phyloP scores from a whole-genome alignment of 345 rosid genomes.

The Cardiospermum halicacabum region DNA sequence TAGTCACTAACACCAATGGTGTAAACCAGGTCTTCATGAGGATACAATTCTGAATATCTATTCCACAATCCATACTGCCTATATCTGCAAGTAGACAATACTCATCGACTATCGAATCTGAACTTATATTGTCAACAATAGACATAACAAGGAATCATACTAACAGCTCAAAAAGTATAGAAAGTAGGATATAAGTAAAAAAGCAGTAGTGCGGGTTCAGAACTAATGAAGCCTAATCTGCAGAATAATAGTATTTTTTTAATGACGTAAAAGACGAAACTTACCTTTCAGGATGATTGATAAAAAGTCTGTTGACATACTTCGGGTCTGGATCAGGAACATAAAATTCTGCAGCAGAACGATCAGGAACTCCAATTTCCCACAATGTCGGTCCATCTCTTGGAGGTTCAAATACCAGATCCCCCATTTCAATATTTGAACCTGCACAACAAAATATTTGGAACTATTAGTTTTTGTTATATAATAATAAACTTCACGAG shows the following conservation, averaged over 20 bases:
- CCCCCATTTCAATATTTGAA: conserved; percentile 47
- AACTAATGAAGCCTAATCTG: not conserved
- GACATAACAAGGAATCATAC: not conserved
- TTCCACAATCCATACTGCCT: conserved; percentile 97
- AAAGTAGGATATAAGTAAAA: not conserved
- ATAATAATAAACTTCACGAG: not conserved
- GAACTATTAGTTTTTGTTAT: conserved; percentile 5
- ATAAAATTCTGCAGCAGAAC: conserved; percentile 73
- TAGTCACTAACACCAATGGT: conserved; percentile 68
- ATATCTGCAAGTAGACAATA: conserved; percentile 43
- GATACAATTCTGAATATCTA: conserved; percentile 77
- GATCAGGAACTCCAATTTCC: conserved; percentile 92
- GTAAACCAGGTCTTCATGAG: conserved; percentile 71
- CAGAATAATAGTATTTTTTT: not conserved
- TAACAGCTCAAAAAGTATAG: not conserved
- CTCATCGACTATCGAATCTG: not conserved
- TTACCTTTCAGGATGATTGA: conserved; percentile 79
- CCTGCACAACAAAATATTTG: conserved; percentile 31
- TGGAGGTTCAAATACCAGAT: conserved; percentile 65
- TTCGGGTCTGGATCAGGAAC: conserved; percentile 76
- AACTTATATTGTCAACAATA: not conserved
- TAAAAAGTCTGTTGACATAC: conserved; percentile 54
- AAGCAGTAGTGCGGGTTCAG: not conserved
- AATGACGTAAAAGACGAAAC: not conserved
- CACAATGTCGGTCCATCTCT: conserved; percentile 86